Evolutionary conservation across 139 green algal genomes (phyloP).

Genomic region (Nannochloris sp.): DNA sequence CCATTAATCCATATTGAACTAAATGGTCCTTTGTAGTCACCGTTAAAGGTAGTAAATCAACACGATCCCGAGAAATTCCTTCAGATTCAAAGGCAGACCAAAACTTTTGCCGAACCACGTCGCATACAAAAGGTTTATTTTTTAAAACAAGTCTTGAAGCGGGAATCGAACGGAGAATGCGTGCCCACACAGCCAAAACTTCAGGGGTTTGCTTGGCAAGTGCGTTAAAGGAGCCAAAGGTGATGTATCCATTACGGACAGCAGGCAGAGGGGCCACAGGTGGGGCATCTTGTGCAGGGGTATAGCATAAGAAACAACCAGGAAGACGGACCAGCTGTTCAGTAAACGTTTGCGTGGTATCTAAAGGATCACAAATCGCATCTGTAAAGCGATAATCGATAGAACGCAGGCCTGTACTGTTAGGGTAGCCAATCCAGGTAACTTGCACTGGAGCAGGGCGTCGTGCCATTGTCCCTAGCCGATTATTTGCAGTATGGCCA

Average conservation of each 20-base stretch:
- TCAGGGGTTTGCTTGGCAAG: constrained; percentile 89
- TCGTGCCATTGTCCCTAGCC: constrained; percentile 76
- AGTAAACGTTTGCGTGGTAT: constrained; percentile 54
- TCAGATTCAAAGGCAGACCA: constrained; percentile 20
- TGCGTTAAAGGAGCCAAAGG: constrained; percentile 97
- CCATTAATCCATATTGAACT: constrained; percentile 68
- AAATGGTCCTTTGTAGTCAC: constrained; percentile 75
- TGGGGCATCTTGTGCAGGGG: constrained; percentile 67
- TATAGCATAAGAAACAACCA: constrained; percentile 97
- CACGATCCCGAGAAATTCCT: constrained; percentile 22
- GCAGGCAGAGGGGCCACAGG: constrained; percentile 66
- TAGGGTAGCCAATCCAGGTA: constrained; percentile 99
- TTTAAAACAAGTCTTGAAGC: constrained; percentile 87
- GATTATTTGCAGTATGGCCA: constrained; percentile 94
- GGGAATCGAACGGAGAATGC: constrained; percentile 64
- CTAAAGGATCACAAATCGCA: constrained; percentile 59
- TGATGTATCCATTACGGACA: constrained; percentile 73
- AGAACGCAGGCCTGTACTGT: constrained; percentile 78
- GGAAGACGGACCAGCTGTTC: constrained; percentile 86
- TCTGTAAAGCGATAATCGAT: constrained; percentile 93
- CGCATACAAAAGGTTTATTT: constrained; percentile 93
- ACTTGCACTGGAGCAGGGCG: constrained; percentile 80
- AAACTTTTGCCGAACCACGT: constrained; percentile 41
- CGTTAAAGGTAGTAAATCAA: constrained; percentile 85
- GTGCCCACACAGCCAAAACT: constrained; percentile 75